A percentile compares a stretch with the other conserved stretches of the same genome.
phyloP scores from a whole-genome alignment of 169 alveolate genomes.

The Cryptosporidium canis region DNA sequence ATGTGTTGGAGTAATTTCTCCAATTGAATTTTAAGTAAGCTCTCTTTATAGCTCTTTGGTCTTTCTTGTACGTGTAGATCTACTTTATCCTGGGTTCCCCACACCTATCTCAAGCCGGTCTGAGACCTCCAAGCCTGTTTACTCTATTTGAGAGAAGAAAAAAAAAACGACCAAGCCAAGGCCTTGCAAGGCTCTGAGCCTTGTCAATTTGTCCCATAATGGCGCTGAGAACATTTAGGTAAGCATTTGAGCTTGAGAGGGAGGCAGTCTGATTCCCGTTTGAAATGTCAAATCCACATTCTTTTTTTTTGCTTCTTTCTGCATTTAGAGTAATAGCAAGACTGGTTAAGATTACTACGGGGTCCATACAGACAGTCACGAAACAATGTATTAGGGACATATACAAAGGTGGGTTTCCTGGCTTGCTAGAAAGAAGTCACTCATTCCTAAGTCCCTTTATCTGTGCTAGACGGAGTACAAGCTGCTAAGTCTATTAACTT shows the following conservation, averaged over 20 bases:
- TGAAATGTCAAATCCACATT: too few species aligned
- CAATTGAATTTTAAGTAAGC: background rate
- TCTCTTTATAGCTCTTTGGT: background rate
- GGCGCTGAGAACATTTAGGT: background rate
- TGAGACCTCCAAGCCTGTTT: too few species aligned
- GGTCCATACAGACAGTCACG: conserved; percentile 11
- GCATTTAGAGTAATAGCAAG: conserved; percentile 19
- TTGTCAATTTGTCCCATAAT: background rate
- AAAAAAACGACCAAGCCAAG: too few species aligned
- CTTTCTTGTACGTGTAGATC: too few species aligned
- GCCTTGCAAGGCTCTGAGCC: too few species aligned
- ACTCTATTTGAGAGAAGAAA: too few species aligned
- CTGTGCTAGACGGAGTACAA: background rate
- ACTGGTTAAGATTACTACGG: conserved; percentile 6
- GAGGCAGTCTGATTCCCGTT: background rate
- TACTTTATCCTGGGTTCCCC: too few species aligned
- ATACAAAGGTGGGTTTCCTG: background rate
- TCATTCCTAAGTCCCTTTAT: background rate
- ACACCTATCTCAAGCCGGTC: too few species aligned
- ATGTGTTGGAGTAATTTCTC: background rate
- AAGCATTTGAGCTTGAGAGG: background rate
- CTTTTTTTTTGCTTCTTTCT: background rate
- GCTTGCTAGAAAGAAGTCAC: background rate
- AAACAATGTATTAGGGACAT: background rate
- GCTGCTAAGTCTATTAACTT: conserved; percentile 3